Conservation (phyloP, 176 grass and related monocot species). For the Alloteropsis semialata region DNA sequence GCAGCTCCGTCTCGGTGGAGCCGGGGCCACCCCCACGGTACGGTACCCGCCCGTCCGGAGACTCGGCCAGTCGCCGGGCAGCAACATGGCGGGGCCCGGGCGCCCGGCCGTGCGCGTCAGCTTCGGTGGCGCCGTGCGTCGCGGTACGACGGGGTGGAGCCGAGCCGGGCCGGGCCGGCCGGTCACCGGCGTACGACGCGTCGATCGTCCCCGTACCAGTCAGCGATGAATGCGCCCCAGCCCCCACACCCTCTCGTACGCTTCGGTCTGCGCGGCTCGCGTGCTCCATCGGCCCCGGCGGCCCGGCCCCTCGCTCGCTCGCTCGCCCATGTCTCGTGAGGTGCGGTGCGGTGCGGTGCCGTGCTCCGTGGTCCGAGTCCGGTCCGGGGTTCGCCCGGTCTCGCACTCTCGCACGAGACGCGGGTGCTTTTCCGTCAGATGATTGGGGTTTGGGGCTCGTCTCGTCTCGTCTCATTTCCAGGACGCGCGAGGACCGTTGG, state of each 20-base stretch:
- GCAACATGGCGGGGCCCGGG: neutral
- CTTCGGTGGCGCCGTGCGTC: neutral
- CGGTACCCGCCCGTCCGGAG: neutral
- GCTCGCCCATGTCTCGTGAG: neutral
- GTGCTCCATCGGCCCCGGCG: too few relatives aligned
- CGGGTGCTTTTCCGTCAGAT: too few relatives aligned
- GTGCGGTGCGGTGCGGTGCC: too few relatives aligned
- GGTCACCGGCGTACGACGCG: neutral
- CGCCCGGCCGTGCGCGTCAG: neutral
- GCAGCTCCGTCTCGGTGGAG: too few relatives aligned
- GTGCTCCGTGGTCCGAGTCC: too few relatives aligned
- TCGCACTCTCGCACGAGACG: neutral
- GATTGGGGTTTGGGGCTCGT: too few relatives aligned
- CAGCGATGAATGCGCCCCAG: neutral
- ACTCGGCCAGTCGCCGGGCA: neutral
- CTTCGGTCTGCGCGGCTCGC: neutral
- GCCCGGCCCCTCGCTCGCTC: neutral
- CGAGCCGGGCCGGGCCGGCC: too few relatives aligned
- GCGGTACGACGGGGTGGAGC: neutral
- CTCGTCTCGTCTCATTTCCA: too few relatives aligned
- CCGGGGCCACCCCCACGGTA: neutral
- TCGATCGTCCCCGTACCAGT: neutral
- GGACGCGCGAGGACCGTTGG: too few relatives aligned
- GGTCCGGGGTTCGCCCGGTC: neutral
- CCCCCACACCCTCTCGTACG: neutral